Evolutionary conservation across 495 filamentous ascomycete species (phyloP).

Genomic region (Bacidia rubella): DNA sequence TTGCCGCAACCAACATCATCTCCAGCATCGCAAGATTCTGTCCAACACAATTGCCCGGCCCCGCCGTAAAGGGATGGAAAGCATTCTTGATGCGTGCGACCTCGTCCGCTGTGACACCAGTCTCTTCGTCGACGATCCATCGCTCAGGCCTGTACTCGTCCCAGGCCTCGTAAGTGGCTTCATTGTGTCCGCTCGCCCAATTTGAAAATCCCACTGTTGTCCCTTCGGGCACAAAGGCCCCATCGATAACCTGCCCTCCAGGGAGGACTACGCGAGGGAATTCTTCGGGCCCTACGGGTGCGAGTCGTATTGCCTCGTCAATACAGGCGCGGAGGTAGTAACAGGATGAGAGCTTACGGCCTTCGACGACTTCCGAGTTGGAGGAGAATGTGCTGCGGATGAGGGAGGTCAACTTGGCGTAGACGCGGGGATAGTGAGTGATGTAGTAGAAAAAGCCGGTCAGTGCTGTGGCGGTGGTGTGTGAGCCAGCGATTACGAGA

Average conservation of each 20-base stretch:
- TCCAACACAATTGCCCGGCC: conserved; percentile 44
- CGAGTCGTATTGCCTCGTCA: conserved; percentile 60
- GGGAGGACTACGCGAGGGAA: conserved; percentile 48
- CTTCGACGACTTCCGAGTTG: conserved; percentile 38
- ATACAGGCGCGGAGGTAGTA: conserved; percentile 45
- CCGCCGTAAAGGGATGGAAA: conserved; percentile 45
- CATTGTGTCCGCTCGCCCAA: conserved; percentile 45
- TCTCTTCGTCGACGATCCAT: conserved; percentile 30
- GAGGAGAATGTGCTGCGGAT: conserved; percentile 34
- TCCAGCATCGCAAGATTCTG: conserved; percentile 40
- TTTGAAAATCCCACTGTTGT: conserved; percentile 38
- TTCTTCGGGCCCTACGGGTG: conserved; percentile 47
- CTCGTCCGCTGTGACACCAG: neutral
- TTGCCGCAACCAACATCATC: conserved; percentile 34
- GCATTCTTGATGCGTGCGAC: conserved; percentile 25
- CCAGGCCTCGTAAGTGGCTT: conserved; percentile 29
- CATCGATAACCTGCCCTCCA: conserved; percentile 46
- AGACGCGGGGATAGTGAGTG: conserved; percentile 37
- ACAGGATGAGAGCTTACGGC: conserved; percentile 30
- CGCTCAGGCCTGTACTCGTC: conserved; percentile 41
- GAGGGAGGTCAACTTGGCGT: conserved; percentile 26
- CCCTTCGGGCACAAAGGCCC: conserved; percentile 38
- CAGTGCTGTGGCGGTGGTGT: conserved; percentile 54
- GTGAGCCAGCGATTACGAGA: conserved; percentile 35
- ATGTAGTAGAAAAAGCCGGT: conserved; percentile 55